Evolutionary conservation across 345 rosid genomes (phyloP), one percentile per base, ranked within the genome.

Genomic region (Lepidium didymum): DNA sequence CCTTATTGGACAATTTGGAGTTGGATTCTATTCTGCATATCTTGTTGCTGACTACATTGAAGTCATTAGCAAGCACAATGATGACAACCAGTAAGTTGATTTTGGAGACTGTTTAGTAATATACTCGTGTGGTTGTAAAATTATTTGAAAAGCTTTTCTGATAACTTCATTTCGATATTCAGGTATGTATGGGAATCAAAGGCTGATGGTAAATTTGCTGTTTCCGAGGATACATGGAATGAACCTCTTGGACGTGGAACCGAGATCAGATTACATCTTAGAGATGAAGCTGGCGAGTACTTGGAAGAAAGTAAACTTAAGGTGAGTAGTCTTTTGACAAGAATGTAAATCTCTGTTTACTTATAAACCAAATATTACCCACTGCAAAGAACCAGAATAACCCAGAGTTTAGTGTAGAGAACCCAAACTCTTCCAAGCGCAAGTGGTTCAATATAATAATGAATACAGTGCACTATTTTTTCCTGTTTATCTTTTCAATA

Each of bases 131-230:
- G 46, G 3, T 18, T 67, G 47, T n/a, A 44, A 43, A 36, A 15
- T 13, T 25, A 59, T 41, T 51, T 42, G 59, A 45, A 58, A 52
- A 59, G 25, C 33, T 43, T 56, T 47, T 49, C 66, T 75, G 68
- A 57, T 72, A 10, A 37, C 41, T 64, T 59, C 34, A 31, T 19
- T 37, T 61, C 53, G 65, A 11, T 14, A 42, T 58, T 72, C 69
- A 94, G 99, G 83, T 76, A 91, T 67, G 91, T 94, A 3, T 94
- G 99, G 99, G 99, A 94, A 77, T 94, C 99, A 35, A 94, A 87
- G 80, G 97, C 99, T 69, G 97, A 94, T 50, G 99, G 99, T 46
- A 96, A 96, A 67, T 94, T 94, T 73, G 95, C 99, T 45, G 86
- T 94, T 60, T 91, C 99, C 0, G 97, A 94, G 84, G 99, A 94